Evolutionary conservation across 2,329 filamentous ascomycete species (phyloP).

Genomic region (Sporothrix humicola): DNA sequence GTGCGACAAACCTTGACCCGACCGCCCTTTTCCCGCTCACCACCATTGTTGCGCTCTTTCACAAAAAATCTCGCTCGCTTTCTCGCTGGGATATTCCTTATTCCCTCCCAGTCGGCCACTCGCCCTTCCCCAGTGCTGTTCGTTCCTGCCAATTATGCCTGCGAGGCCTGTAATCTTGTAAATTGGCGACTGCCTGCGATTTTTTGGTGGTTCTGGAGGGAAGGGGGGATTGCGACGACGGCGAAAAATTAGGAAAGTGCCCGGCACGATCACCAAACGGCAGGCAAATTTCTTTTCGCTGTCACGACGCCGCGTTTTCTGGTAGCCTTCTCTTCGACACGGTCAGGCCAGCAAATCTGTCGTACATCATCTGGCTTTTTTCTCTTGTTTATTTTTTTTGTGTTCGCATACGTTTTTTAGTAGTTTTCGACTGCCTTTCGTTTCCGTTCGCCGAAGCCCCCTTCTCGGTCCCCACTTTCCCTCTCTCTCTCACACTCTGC

Average conservation of each 20-base stretch:
- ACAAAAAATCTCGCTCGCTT: not conserved
- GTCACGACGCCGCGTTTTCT: conserved; percentile 18
- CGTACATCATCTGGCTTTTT: not conserved
- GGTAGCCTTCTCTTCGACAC: conserved; percentile 20
- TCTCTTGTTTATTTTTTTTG: not conserved
- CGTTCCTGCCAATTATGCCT: not conserved
- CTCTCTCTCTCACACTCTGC: conserved; percentile 9
- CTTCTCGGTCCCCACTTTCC: conserved; percentile 27
- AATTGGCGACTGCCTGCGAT: not conserved
- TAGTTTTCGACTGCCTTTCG: not conserved
- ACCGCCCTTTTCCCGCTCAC: conserved; percentile 26
- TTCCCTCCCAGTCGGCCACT: not conserved
- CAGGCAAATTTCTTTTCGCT: conserved; percentile 21
- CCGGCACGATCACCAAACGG: conserved; percentile 23
- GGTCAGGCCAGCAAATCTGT: conserved; percentile 2
- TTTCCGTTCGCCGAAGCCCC: conserved; percentile 22
- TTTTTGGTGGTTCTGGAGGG: not conserved
- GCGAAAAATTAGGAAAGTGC: conserved; percentile 21
- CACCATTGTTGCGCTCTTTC: conserved; percentile 9
- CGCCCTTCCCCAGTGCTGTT: not conserved
- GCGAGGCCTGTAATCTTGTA: not conserved
- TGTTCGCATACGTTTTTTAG: not conserved
- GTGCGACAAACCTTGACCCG: conserved; percentile 3
- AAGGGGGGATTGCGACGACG: conserved; percentile 21
- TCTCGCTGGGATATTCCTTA: not conserved